Conservation (phyloP, 1,139 yeast genomes). For the Blastobotrys capitulatus region DNA sequence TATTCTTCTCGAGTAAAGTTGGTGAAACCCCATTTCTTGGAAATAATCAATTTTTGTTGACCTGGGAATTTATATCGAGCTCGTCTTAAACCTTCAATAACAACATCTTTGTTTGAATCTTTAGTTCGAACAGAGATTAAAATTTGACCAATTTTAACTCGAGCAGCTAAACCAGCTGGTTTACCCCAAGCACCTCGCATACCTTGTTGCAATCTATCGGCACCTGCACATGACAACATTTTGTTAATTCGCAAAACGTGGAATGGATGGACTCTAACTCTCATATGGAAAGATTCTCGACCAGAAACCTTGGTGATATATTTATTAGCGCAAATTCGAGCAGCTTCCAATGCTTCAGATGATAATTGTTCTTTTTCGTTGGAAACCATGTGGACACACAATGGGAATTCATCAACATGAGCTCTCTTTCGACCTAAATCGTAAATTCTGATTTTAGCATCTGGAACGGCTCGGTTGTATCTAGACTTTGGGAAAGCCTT, state of each 20-base stretch:
- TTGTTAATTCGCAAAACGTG: constrained; percentile 99
- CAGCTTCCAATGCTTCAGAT: constrained; percentile 99
- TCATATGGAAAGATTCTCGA: constrained; percentile 99
- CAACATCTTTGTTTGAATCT: constrained; percentile 96
- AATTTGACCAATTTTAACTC: constrained; percentile 98
- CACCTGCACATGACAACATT: constrained; percentile 99
- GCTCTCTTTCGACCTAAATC: constrained; percentile 99
- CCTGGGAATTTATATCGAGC: constrained; percentile 99
- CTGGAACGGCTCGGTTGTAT: constrained; percentile 99
- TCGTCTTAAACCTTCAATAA: constrained; percentile 99
- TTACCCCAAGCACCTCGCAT: constrained; percentile 99
- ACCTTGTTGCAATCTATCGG: constrained; percentile 99
- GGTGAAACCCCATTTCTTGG: constrained; percentile 99
- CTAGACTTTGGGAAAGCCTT: constrained; percentile 99
- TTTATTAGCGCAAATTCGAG: constrained; percentile 99
- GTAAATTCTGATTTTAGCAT: constrained; percentile 97
- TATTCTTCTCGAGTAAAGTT: constrained; percentile 96
- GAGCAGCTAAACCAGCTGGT: constrained; percentile 99
- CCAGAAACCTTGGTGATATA: constrained; percentile 97
- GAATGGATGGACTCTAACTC: constrained; percentile 99
- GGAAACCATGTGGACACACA: constrained; percentile 98
- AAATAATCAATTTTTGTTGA: constrained; percentile 97
- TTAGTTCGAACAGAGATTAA: constrained; percentile 97
- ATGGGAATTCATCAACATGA: constrained; percentile 98
- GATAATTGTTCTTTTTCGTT: constrained; percentile 99